Base-by-base conservation (phyloP, 495 filamentous ascomycete species). In the Talaromyces adpressus region DNA sequence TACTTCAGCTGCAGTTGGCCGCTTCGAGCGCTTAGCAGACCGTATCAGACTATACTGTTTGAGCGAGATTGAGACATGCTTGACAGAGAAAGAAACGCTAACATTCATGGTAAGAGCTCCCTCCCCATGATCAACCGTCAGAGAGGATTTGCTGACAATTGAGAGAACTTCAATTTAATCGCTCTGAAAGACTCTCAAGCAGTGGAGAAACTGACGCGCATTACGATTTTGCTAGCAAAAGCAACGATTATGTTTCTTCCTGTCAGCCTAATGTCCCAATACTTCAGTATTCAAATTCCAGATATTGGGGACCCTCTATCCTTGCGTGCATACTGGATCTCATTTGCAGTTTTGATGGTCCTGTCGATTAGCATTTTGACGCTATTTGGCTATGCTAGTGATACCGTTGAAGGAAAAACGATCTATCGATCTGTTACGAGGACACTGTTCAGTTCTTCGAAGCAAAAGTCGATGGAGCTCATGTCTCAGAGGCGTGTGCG, bases 211-310 rank as follows among this genome's bases (percentile, higher is more conserved):
- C 80, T 96, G 23, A 93, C 90, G 0, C 80, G 90, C 30, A 87
- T 90, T 64, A 92, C 91, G 0, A 90, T 92, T 45, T 75, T 94
- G n/a, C 76, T 95, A 14, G 90, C 89, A 27, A 93, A 93, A 69
- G 85, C 89, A 52, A 91, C 88, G 12, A 91, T 95, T 57, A 77
- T 95, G 52, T 96, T 96, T 75, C 77, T 96, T 52, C 91, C 91
- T 3, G 86, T 96, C 65, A 90, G 85, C 65, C 78, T 96, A 39
- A 87, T 94, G 83, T 92, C 89, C 11, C 87, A 79, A n/a, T 95
- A 93, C 75, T 96, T 94, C 69, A 89, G 86, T 1, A 84, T 87
- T 20, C 84, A 91, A 69, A 80, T 94, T 52, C 68, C 73, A 23
- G 85, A 85, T 12, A 71, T 89, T 8, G 74, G 82, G 52, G 77